These are phyloP conservation scores for Pyricularia sp. DNA, from an alignment of 2,329 filamentous ascomycete species.

Conservation along the genomic window DNA sequence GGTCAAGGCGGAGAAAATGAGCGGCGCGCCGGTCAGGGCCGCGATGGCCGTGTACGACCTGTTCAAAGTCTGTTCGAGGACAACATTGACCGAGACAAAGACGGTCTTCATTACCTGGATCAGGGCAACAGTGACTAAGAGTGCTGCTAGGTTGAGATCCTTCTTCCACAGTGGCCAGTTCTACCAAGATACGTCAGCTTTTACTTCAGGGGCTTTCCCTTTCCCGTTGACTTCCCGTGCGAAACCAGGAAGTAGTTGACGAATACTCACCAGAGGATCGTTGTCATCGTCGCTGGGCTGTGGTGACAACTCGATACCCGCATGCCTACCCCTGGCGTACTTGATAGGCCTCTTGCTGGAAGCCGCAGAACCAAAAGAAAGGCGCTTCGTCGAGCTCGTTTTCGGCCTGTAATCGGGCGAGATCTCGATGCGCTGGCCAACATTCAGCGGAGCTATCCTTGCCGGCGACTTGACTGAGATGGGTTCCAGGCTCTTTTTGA, in stretches of 20 bases:
- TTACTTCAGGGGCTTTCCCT: too few relatives aligned
- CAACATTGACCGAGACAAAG: slow-evolving; percentile 36
- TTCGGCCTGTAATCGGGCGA: slow-evolving; percentile 8
- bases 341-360: slow-evolving; percentile 30
- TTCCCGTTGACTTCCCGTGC: background rate
- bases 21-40: slow-evolving; percentile 41
- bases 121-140: slow-evolving; percentile 37
- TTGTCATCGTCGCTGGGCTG: slow-evolving; percentile 44
- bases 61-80: slow-evolving; percentile 30
- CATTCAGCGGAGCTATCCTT: background rate
- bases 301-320: slow-evolving; percentile 37
- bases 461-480: background rate
- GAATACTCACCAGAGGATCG: slow-evolving; percentile 41
- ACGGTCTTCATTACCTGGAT: slow-evolving; percentile 44
- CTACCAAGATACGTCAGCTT: slow-evolving; percentile 17
- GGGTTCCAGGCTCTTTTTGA: background rate
- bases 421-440: background rate
- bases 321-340: slow-evolving; percentile 34
- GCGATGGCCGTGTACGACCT: slow-evolving; percentile 37
- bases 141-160: slow-evolving; percentile 35
- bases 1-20: slow-evolving; percentile 37
- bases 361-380: slow-evolving; percentile 24
- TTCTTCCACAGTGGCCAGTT: slow-evolving; percentile 50
- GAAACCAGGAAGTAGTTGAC: background rate
- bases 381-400: slow-evolving; percentile 23